Evolutionary conservation across 2,329 filamentous ascomycete species (phyloP).

Genomic region (Trematosphaeria pertusa): DNA sequence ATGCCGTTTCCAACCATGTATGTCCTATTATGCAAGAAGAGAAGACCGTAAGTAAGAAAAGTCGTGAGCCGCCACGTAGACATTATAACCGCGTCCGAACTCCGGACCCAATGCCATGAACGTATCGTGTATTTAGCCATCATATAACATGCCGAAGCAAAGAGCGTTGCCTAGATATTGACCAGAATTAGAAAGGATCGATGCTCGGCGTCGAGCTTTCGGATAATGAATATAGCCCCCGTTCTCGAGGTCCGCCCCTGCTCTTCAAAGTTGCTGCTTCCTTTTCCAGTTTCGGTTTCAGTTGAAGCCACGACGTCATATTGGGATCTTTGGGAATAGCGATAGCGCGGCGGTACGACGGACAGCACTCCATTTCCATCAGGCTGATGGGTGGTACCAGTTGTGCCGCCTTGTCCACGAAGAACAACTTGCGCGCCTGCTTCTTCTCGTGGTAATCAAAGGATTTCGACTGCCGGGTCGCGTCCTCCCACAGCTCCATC

Average conservation of each 20-base stretch:
- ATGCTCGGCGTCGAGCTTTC: slow-evolving; percentile 7
- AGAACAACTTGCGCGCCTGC: slow-evolving; percentile 43
- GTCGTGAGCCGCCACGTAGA: too few species aligned
- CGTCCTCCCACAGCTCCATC: slow-evolving; percentile 49
- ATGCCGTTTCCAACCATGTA: too few species aligned
- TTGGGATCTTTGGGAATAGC: slow-evolving; percentile 49
- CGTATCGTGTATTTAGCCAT: background rate
- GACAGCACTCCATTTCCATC: slow-evolving; percentile 46
- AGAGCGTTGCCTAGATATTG: background rate
- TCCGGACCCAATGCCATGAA: background rate
- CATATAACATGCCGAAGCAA: background rate
- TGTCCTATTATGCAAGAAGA: too few species aligned
- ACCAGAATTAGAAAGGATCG: slow-evolving; percentile 1
- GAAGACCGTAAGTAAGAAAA: too few species aligned
- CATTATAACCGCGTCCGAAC: too few species aligned
- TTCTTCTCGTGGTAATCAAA: slow-evolving; percentile 42
- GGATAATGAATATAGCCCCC: background rate
- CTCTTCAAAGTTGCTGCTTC: slow-evolving; percentile 34
- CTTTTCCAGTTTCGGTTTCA: slow-evolving; percentile 46
- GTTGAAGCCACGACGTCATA: slow-evolving; percentile 43
- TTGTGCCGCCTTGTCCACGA: slow-evolving; percentile 44
- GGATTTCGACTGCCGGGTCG: slow-evolving; percentile 34
- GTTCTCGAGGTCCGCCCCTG: background rate
- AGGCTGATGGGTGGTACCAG: slow-evolving; percentile 46
- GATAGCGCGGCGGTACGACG: slow-evolving; percentile 48